Evolutionary conservation across 441 rosid species (phyloP), one percentile per base, ranked within the genome.

Genomic region (Sinapis alba): DNA sequence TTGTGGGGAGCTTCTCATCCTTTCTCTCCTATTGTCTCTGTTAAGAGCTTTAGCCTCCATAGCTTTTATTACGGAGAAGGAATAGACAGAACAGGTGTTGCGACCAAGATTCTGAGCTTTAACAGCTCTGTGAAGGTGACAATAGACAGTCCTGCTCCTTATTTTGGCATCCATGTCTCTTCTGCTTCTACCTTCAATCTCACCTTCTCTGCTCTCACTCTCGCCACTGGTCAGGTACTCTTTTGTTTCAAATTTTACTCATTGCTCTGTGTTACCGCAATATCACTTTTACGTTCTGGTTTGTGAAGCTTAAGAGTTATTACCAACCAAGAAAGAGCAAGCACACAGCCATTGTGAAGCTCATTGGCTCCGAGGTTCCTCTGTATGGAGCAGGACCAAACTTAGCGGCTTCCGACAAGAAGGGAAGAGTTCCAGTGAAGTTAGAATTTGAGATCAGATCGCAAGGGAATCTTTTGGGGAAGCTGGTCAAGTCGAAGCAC

Each of bases 1-100:
- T 83, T 96, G 12, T 96, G 97, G 98, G 96, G 96, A 0, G 98
- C 92, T 50, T 87, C 97, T 73, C 81, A 93, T 77, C 94, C 97
- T 80, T 91, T 80, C 84, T 93, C 91, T 71, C 89, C 98, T 1
- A 66, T 86, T 57, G 79, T 96, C 72, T 68, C 83, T 0, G 90
- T 91, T 73, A 91, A 85, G 89, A 96, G 97, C 80, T 86, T 96
- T 61, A 23, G 76, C 13, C 82, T 87, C 69, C 75, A 80, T 58
- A 89, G 89, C 81, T 83, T 90, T 51, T 89, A 91, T 62, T 83
- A 85, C 28, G 97, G 93, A 67, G 97, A 91, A 83, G 98, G 97
- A 27, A 78, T 90, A 32, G 99, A 93, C 81, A 79, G 84, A 83
- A 87, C 99, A 6, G 93, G 97, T 18, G 96, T 93, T 4, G 87